Conservation (phyloP, 2,329 filamentous ascomycete species). For the Chaetomium olivaceum region DNA sequence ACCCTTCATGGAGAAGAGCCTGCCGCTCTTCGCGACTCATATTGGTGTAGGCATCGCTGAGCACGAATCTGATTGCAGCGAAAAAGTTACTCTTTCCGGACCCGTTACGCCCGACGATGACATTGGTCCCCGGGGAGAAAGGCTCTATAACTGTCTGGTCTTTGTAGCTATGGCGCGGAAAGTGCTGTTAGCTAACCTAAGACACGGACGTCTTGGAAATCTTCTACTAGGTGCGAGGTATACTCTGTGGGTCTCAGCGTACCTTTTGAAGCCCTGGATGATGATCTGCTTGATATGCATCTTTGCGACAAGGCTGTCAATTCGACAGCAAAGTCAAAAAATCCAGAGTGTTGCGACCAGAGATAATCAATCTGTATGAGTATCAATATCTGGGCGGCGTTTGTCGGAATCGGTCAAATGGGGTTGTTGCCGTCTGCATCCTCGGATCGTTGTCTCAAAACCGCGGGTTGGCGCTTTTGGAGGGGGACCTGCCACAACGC, state of each 20-base stretch:
- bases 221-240: background rate
- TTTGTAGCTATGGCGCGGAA: constrained; percentile 73
- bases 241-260: constrained; percentile 18
- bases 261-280: constrained; percentile 99
- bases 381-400: constrained; percentile 15
- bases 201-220: background rate
- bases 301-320: constrained; percentile 40
- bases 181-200: constrained; percentile 10
- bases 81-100: constrained; percentile 99
- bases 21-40: constrained; percentile 95
- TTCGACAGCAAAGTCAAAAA: constrained; percentile 30
- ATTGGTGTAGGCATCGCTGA: constrained; percentile 95
- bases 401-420: background rate
- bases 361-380: constrained; percentile 3
- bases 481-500: constrained; percentile 16
- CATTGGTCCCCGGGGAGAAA: constrained; percentile 95
- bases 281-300: constrained; percentile 99
- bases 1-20: constrained; percentile 94
- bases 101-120: constrained; percentile 98
- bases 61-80: constrained; percentile 95
- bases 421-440: constrained; percentile 10
- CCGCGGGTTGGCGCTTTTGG: constrained; percentile 6
- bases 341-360: constrained; percentile 11
- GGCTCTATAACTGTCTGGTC: constrained; percentile 98
- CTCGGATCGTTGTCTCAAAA: constrained; percentile 1